Conservation (phyloP, 2,329 filamentous ascomycete genomes). For the Myriangium duriaei region DNA sequence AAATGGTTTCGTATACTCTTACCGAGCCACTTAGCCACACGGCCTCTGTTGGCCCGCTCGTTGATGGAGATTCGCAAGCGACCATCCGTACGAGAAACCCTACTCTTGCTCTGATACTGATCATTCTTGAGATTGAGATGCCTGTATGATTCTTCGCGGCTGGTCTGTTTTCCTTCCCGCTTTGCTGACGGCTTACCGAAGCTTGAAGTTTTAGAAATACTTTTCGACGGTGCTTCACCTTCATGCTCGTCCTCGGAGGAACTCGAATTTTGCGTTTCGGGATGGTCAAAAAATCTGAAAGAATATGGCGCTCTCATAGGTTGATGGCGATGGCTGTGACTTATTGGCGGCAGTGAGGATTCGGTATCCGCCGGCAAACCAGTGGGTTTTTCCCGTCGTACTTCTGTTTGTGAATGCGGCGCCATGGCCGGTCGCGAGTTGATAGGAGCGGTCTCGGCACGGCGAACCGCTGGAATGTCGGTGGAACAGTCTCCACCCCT, state of each 20-base stretch:
- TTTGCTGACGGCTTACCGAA: slow-evolving; percentile 8
- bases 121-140: slow-evolving; percentile 52
- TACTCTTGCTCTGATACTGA: slow-evolving; percentile 51
- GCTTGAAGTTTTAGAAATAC: background rate
- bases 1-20: slow-evolving; percentile 48
- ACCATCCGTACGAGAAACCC: slow-evolving; percentile 54
- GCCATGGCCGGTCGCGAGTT: too few species aligned
- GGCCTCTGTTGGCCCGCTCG: slow-evolving; percentile 56
- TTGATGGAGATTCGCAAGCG: slow-evolving; percentile 60
- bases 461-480: too few species aligned
- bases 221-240: background rate
- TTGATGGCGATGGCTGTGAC: too few species aligned
- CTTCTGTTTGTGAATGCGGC: too few species aligned
- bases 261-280: too few species aligned
- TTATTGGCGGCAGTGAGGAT: too few species aligned
- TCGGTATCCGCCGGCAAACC: too few species aligned
- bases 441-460: too few species aligned
- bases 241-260: slow-evolving; percentile 9
- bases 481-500: too few species aligned
- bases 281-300: too few species aligned
- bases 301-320: too few species aligned
- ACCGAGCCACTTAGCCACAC: slow-evolving; percentile 61
- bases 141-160: slow-evolving; percentile 27
- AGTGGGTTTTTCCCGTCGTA: too few species aligned
- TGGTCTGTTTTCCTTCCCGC: slow-evolving; percentile 10